Conservation (phyloP, 202 grass and related monocot species). For the Alloteropsis angusta region DNA sequence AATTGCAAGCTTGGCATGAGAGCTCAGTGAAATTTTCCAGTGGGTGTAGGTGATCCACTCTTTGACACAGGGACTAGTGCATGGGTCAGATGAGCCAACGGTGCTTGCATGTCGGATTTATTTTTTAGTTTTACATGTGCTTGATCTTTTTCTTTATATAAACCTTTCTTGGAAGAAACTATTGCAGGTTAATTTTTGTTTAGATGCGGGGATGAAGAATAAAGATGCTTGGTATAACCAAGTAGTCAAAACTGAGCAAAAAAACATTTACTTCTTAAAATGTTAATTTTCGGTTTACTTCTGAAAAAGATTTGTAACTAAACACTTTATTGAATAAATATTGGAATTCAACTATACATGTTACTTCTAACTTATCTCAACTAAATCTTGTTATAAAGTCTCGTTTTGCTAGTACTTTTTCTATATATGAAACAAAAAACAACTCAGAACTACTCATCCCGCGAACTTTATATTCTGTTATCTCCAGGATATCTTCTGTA, state of each 20-base stretch:
- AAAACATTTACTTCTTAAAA: too few species aligned
- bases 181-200: neutral
- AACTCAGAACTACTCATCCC: neutral
- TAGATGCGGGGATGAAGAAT: neutral
- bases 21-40: neutral
- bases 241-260: neutral
- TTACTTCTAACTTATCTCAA: neutral
- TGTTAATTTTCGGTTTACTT: neutral
- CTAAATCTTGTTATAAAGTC: neutral
- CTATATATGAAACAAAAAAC: neutral
- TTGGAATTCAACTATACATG: neutral
- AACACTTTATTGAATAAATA: neutral
- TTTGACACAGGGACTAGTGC: conserved; percentile 34
- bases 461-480: neutral
- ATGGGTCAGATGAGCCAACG: conserved; percentile 22
- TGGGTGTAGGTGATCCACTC: conserved; percentile 46
- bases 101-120: neutral
- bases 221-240: neutral
- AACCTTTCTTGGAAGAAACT: neutral
- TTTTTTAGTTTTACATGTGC: neutral
- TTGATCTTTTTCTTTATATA: neutral
- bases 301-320: neutral
- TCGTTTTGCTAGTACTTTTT: neutral
- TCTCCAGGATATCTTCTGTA: too few species aligned
- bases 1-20: conserved; percentile 13